Evolutionary conservation across 306 rosid species (phyloP), one percentile per base, ranked within the genome.

Genomic region (Castanopsis chinensis): DNA sequence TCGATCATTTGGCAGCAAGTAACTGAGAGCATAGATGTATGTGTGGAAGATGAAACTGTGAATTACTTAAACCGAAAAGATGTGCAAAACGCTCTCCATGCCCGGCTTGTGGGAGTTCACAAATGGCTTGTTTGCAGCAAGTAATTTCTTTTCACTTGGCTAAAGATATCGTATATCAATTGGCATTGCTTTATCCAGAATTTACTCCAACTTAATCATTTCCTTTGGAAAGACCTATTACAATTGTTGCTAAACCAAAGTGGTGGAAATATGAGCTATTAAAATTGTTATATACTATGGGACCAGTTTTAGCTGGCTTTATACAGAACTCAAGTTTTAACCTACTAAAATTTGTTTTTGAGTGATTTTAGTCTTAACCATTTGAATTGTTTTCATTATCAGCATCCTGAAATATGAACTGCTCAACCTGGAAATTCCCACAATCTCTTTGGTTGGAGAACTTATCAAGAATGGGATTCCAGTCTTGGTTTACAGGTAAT

Each of bases 91-190:
- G 94, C 97, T 13, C 91, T 95, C 61, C 97, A 83, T 54, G 98
- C 99, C 5, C 91, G 84, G 27, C 90, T 95, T 51, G 93, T 95
- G 53, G 97, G 97, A 58, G 93, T 86, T 11, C 87, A 83, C 32
- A 75, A 80, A 72, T 95, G 99, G 99, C 86, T 88, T 53, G 96
- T 90, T 71, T 95, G 99, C 89, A 95, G 97, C 98, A 92, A 72
- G 99, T 95, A 92, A 82, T 71, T 71, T 49, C 43, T 68, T 72
- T 55, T 53, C 41, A 35, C 53, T 49, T 49, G 53, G 53, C 53
- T 49, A 69, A 12, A 6, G 14, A 49, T 49, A 10, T 49, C 53
- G 3, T 49, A 49, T 20, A 74, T 11, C 17, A 49, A 49, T 49
- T 49, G 0, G 53, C 53, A 49, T 49, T 49, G 53, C 53, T 49